Conservation (phyloP, 164 flowering plant species). For the Aristolochia fimbriata region DNA sequence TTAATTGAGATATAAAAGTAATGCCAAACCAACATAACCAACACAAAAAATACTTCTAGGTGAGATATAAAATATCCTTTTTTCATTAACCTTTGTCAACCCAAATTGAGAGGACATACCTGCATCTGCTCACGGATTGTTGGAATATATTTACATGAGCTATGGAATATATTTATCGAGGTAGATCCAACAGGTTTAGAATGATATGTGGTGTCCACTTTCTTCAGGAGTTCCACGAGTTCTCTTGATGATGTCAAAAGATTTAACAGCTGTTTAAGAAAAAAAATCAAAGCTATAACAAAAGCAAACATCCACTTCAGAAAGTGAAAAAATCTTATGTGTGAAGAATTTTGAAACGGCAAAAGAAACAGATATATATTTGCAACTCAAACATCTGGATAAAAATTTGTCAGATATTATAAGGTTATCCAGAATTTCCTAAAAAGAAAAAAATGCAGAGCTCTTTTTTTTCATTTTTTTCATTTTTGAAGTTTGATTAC, state of each 20-base stretch:
- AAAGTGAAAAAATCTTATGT: too few species aligned
- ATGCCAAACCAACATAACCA: not conserved
- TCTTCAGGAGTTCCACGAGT: slow-evolving; percentile 54
- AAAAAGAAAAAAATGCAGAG: too few species aligned
- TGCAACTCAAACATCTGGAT: too few species aligned
- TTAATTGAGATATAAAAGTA: not conserved
- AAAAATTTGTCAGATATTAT: too few species aligned
- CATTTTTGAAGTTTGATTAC: too few species aligned
- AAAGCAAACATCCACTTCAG: not conserved
- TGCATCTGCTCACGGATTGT: slow-evolving; percentile 57
- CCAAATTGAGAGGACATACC: slow-evolving; percentile 23
- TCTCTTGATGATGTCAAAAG: slow-evolving; percentile 59
- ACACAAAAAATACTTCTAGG: not conserved
- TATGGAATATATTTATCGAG: slow-evolving; percentile 26
- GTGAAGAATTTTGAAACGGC: too few species aligned
- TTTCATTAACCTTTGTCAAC: too few species aligned
- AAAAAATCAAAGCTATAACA: not conserved
- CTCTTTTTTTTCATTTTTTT: too few species aligned
- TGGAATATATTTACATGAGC: slow-evolving; percentile 47
- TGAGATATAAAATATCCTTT: too few species aligned
- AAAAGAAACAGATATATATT: too few species aligned
- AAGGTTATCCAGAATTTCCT: too few species aligned
- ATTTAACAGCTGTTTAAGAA: slow-evolving; percentile 36
- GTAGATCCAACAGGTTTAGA: slow-evolving; percentile 37
- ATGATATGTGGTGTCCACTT: slow-evolving; percentile 51